Conservation (phyloP, 225 moss, liverwort and hornwort genomes). For the Bryoerythrophyllum caledonicum region DNA sequence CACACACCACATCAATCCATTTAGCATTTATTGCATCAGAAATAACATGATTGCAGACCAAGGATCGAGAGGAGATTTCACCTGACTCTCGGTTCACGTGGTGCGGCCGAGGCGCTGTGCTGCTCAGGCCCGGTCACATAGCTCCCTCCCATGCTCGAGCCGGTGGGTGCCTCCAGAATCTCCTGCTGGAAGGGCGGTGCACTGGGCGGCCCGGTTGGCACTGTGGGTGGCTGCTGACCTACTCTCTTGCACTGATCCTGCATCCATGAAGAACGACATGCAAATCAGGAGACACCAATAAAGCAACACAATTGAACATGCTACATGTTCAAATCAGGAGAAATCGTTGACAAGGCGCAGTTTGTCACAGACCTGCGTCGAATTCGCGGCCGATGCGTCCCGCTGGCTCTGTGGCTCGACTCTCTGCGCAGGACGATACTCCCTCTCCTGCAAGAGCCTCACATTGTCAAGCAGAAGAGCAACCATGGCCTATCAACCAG, state of each 20-base stretch:
- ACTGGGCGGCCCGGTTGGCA: conserved; percentile 1
- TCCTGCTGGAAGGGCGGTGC: conserved; percentile 19
- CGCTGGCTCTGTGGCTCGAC: background rate
- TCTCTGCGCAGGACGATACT: background rate
- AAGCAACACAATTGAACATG: background rate
- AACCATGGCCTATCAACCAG: no score
- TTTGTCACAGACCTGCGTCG: background rate
- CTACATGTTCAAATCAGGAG: background rate
- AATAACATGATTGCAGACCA: no score
- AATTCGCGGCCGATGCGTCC: background rate
- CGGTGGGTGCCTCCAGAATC: conserved; percentile 7
- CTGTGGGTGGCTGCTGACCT: background rate
- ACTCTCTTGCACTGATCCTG: background rate
- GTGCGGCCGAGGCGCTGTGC: background rate
- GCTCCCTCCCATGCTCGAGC: conserved; percentile 7
- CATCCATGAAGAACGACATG: background rate
- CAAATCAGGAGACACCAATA: no score
- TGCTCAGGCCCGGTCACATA: background rate
- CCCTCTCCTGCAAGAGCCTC: background rate
- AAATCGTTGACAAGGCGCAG: no score
- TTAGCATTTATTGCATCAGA: background rate
- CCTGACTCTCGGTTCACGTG: conserved; percentile 3
- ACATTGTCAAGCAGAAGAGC: background rate
- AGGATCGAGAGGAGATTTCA: background rate
- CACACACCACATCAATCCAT: background rate